A percentile compares a stretch with the other conserved stretches of the same genome.
These are phyloP conservation scores for Vicia faba DNA, from an alignment of 306 rosid genomes.

Conservation along the genomic window DNA sequence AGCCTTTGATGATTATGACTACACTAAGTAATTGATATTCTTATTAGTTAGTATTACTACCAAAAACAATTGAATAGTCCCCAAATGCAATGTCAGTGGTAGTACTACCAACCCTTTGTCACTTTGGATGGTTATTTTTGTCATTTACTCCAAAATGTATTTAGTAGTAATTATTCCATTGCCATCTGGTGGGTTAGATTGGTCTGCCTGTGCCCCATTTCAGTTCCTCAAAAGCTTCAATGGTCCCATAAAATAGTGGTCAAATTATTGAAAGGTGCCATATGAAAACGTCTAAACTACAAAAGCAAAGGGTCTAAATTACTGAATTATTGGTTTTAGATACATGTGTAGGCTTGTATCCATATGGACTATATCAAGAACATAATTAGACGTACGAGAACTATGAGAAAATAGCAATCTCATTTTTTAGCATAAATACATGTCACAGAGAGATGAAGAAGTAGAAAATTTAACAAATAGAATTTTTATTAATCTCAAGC, in stretches of 20 bases:
- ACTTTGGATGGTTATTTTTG: conserved; percentile 39
- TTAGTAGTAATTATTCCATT: conserved; percentile 26
- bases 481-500: too few relatives aligned
- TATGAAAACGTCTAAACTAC: conserved; percentile 34
- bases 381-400: too few relatives aligned
- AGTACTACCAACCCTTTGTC: conserved; percentile 32
- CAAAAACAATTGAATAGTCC: conserved; percentile 18
- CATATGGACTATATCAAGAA: too few relatives aligned
- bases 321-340: too few relatives aligned
- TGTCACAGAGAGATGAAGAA: too few relatives aligned
- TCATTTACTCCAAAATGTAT: conserved; percentile 20
- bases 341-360: too few relatives aligned
- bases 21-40: conserved; percentile 48
- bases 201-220: conserved; percentile 12
- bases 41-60: conserved; percentile 5
- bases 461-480: too few relatives aligned
- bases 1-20: conserved; percentile 17
- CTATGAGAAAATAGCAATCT: too few relatives aligned
- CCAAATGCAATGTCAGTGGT: conserved; percentile 30
- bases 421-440: too few relatives aligned
- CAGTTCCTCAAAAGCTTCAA: conserved; percentile 41
- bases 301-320: conserved; percentile 30
- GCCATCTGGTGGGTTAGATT: conserved; percentile 36
- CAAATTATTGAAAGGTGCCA: conserved; percentile 41
- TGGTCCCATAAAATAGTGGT: conserved; percentile 32